Evolutionary conservation across 2,329 filamentous ascomycete species (phyloP).

Genomic region (Claviceps capensis): DNA sequence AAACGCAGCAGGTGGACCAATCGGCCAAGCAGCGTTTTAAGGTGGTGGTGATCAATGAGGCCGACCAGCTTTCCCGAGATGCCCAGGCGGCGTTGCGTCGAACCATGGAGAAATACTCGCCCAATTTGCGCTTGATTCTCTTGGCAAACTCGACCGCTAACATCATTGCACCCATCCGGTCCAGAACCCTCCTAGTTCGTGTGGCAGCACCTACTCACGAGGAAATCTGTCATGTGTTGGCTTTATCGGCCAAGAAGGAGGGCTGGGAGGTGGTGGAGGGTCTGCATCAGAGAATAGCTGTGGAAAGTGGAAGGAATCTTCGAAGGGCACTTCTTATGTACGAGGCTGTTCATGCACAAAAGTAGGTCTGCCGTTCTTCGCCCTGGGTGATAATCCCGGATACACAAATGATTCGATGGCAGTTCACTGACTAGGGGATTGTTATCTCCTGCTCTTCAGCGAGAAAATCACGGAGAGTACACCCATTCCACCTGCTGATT

Average conservation of each 20-base stretch:
- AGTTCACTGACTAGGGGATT: slow-evolving; percentile 16
- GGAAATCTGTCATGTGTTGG: slow-evolving; percentile 73
- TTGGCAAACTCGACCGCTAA: slow-evolving; percentile 94
- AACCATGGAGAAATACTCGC: slow-evolving; percentile 99
- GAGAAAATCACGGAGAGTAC: slow-evolving; percentile 83
- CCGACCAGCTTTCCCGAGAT: slow-evolving; percentile 84
- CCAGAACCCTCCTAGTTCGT: slow-evolving; percentile 77
- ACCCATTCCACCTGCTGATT: slow-evolving; percentile 86
- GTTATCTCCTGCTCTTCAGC: slow-evolving; percentile 30
- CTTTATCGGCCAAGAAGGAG: slow-evolving; percentile 59
- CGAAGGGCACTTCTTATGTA: slow-evolving; percentile 89
- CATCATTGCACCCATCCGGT: slow-evolving; percentile 96
- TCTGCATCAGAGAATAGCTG: slow-evolving; percentile 73
- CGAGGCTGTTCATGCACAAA: slow-evolving; percentile 92
- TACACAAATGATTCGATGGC: not conserved
- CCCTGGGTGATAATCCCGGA: not conserved
- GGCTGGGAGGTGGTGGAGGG: slow-evolving; percentile 64
- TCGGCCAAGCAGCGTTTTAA: slow-evolving; percentile 88
- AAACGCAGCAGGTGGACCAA: slow-evolving; percentile 97
- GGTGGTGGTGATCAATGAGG: slow-evolving; percentile 98
- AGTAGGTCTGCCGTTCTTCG: slow-evolving; percentile 43
- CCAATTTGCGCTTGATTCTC: slow-evolving; percentile 81
- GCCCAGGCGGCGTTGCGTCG: slow-evolving; percentile 87
- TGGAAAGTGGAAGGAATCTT: slow-evolving; percentile 81
- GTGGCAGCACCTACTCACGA: slow-evolving; percentile 78